phyloP scores from a whole-genome alignment of 495 filamentous ascomycete genomes.

The Hypoxylon crocopeplum region DNA sequence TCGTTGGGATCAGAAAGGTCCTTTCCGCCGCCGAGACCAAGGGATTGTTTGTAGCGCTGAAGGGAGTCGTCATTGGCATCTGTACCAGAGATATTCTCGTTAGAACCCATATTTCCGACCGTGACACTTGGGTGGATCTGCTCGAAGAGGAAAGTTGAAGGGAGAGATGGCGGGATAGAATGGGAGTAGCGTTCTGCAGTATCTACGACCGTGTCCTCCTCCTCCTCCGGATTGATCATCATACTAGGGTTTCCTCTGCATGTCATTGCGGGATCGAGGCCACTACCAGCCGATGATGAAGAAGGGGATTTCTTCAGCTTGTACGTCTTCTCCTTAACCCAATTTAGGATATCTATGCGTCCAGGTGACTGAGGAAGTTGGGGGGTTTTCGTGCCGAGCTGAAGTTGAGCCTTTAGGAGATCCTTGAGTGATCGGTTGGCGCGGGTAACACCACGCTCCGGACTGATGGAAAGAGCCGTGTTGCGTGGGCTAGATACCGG shows the following conservation, averaged over 20 bases:
- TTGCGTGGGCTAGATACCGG: background rate
- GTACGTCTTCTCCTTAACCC: constrained; percentile 15
- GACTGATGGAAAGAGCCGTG: background rate
- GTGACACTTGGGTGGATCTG: background rate
- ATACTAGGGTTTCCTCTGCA: constrained; percentile 32
- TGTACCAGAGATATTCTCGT: constrained; percentile 40
- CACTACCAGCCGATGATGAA: constrained; percentile 14
- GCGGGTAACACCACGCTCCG: background rate
- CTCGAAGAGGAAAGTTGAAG: constrained; percentile 3
- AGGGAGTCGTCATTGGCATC: constrained; percentile 86
- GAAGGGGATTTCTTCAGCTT: constrained; percentile 9
- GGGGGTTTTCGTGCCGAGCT: background rate
- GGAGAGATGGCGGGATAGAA: background rate
- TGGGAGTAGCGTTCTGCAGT: background rate
- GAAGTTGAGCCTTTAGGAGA: constrained; percentile 10
- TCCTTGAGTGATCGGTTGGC: constrained; percentile 10
- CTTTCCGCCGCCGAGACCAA: constrained; percentile 75
- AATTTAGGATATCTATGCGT: constrained; percentile 16
- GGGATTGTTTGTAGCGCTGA: constrained; percentile 94
- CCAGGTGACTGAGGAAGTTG: background rate
- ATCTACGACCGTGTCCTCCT: constrained; percentile 3
- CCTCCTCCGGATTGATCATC: constrained; percentile 12
- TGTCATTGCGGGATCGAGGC: constrained; percentile 34
- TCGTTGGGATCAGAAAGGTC: constrained; percentile 76
- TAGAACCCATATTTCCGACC: constrained; percentile 17